These are phyloP conservation scores for Neonectria neomacrospora DNA, from an alignment of 2,329 filamentous ascomycete species.

Conservation along the genomic window DNA sequence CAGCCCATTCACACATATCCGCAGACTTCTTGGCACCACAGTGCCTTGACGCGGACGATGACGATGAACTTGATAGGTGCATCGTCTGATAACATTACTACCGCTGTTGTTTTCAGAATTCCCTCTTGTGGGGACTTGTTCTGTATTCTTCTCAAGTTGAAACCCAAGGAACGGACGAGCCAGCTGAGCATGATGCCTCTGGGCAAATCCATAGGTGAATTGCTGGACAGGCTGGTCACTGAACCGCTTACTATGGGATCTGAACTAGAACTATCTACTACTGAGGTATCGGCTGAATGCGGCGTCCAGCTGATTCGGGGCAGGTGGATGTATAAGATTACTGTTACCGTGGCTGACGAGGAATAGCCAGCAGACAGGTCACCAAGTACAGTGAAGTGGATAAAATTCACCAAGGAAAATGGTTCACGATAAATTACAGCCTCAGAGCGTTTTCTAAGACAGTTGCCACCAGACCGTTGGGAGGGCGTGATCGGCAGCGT, in stretches of 20 bases:
- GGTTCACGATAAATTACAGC: no score
- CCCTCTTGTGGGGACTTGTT: not conserved
- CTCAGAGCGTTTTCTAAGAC: no score
- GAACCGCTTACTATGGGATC: not conserved
- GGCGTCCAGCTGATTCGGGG: slow-evolving; percentile 7
- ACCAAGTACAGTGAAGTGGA: not conserved
- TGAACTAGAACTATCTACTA: not conserved
- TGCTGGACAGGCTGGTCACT: not conserved
- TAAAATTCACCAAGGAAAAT: not conserved
- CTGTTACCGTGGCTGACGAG: not conserved
- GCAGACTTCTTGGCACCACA: slow-evolving; percentile 12
- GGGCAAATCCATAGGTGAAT: not conserved
- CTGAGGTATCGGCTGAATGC: not conserved
- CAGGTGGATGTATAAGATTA: slow-evolving; percentile 18
- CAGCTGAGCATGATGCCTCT: slow-evolving; percentile 1
- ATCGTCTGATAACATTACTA: not conserved
- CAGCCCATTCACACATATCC: slow-evolving; percentile 14
- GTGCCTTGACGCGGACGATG: slow-evolving; percentile 10
- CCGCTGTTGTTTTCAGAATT: not conserved
- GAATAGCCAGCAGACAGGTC: not conserved
- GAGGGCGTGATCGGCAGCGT: slow-evolving; percentile 65
- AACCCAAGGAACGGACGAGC: slow-evolving; percentile 4
- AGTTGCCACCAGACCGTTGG: slow-evolving; percentile 61
- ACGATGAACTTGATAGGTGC: slow-evolving; percentile 14
- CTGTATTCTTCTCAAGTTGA: slow-evolving; percentile 16